phyloP scores from a whole-genome alignment of 192 early-diverging fungal species.

The Linnemannia exigua region DNA sequence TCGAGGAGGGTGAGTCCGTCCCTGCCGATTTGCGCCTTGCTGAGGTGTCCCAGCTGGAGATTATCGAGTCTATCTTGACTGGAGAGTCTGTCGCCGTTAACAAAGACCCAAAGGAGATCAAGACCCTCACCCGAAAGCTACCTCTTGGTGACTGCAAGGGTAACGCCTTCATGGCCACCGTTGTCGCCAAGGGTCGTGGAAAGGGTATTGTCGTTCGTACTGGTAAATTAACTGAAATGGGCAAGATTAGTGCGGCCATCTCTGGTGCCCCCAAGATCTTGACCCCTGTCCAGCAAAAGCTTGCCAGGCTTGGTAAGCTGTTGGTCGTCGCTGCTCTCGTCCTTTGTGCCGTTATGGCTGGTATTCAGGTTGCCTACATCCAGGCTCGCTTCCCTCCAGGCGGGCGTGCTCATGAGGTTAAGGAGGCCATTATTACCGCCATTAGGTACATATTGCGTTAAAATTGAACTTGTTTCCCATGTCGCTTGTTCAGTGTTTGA shows the following conservation, averaged over 20 bases:
- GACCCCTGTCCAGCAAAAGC: constrained; percentile 81
- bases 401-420: no score
- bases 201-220: constrained; percentile 95
- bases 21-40: constrained; percentile 85
- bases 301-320: constrained; percentile 83
- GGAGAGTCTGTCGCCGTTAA: constrained; percentile 81
- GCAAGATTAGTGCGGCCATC: constrained; percentile 93
- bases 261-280: constrained; percentile 65
- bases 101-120: constrained; percentile 82
- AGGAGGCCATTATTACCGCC: neutral
- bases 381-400: constrained; percentile 71
- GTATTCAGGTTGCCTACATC: constrained; percentile 83
- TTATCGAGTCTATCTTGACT: constrained; percentile 87
- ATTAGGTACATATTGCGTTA: no score
- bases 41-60: constrained; percentile 81
- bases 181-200: constrained; percentile 90
- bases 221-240: constrained; percentile 92
- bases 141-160: constrained; percentile 93
- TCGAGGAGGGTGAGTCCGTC: constrained; percentile 87
- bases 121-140: constrained; percentile 73
- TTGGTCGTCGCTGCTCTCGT: constrained; percentile 86
- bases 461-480: no score
- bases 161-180: constrained; percentile 97
- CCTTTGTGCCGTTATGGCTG: constrained; percentile 87
- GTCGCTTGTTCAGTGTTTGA: no score